These are phyloP conservation scores for Yarrowia sp. DNA, from an alignment of 805 yeast genomes.

Conservation along the genomic window DNA sequence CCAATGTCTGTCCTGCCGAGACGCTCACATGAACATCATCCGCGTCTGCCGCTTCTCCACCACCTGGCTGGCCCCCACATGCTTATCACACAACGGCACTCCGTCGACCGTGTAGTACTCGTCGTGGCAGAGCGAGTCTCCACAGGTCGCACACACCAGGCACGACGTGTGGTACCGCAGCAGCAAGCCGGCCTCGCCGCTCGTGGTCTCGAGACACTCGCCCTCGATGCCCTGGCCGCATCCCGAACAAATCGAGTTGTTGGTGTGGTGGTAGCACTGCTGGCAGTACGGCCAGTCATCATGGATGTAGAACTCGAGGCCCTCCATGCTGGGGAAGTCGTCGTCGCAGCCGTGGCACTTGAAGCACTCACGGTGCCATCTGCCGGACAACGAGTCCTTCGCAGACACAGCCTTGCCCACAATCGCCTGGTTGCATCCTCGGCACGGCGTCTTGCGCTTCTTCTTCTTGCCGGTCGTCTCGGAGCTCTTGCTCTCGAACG, in stretches of 20 bases:
- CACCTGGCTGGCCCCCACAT: conserved; percentile 35
- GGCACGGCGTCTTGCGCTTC: conserved; percentile 46
- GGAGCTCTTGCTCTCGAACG: conserved; percentile 1
- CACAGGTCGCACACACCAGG: conserved; percentile 65
- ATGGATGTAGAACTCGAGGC: conserved; percentile 55
- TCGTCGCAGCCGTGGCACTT: conserved; percentile 68
- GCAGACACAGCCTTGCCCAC: conserved; percentile 70
- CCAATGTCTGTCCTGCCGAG: too few relatives aligned
- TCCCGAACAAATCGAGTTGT: conserved; percentile 67
- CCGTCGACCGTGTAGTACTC: conserved; percentile 40
- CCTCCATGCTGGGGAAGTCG: conserved; percentile 34
- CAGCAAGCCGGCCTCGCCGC: conserved; percentile 44
- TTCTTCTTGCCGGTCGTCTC: neutral
- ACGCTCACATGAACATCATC: conserved; percentile 35
- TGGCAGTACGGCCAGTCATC: conserved; percentile 82
- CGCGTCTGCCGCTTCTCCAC: conserved; percentile 38
- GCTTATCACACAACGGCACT: conserved; percentile 39
- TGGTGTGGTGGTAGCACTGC: conserved; percentile 68
- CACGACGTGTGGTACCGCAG: conserved; percentile 78
- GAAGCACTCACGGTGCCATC: conserved; percentile 92
- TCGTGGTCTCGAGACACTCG: conserved; percentile 66
- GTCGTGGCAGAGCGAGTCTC: conserved; percentile 33
- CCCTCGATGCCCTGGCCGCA: conserved; percentile 86
- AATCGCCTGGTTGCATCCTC: conserved; percentile 63
- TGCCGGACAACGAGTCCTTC: conserved; percentile 71